A percentile compares a stretch with the other conserved stretches of the same genome.
phyloP scores from a whole-genome alignment of 352 stramenopile genomes.

The Phytophthora quininea region DNA sequence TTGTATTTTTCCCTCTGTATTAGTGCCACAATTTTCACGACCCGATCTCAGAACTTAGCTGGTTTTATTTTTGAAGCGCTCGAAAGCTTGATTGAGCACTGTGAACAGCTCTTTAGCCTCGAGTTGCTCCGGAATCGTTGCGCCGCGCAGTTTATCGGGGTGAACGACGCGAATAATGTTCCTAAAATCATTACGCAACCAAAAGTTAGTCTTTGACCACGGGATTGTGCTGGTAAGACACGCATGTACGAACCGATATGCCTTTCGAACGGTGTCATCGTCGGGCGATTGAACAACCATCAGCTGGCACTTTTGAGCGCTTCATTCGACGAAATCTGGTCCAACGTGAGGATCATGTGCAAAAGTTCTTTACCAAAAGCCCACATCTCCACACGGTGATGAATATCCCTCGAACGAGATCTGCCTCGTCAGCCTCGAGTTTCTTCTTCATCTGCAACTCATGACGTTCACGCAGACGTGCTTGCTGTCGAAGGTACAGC shows the following conservation, averaged over 20 bases:
- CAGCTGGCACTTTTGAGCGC: conserved; percentile 77
- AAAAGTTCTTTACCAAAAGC: conserved; percentile 83
- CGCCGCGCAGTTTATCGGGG: conserved; percentile 84
- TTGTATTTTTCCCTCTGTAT: background rate
- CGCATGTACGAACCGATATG: conserved; percentile 60
- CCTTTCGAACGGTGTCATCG: conserved; percentile 83
- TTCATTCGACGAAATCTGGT: conserved; percentile 79
- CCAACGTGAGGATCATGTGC: conserved; percentile 86
- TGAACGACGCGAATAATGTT: conserved; percentile 90
- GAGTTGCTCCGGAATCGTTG: conserved; percentile 77
- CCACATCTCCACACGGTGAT: conserved; percentile 82
- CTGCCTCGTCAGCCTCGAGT: conserved; percentile 77
- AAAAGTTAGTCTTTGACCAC: background rate
- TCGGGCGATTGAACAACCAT: conserved; percentile 83
- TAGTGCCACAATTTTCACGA: conserved; percentile 10
- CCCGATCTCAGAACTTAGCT: conserved; percentile 7
- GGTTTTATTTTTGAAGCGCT: conserved; percentile 76
- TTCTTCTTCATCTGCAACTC: conserved; percentile 85
- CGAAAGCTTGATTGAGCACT: conserved; percentile 88
- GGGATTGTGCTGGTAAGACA: background rate
- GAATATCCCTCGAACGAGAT: conserved; percentile 81
- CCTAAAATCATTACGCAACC: conserved; percentile 30
- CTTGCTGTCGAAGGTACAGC: conserved; percentile 84
- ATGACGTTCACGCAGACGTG: conserved; percentile 78
- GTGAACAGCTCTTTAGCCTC: conserved; percentile 90